Conservation (phyloP, 257 asterid species). For the Voacanga thouarsii region DNA sequence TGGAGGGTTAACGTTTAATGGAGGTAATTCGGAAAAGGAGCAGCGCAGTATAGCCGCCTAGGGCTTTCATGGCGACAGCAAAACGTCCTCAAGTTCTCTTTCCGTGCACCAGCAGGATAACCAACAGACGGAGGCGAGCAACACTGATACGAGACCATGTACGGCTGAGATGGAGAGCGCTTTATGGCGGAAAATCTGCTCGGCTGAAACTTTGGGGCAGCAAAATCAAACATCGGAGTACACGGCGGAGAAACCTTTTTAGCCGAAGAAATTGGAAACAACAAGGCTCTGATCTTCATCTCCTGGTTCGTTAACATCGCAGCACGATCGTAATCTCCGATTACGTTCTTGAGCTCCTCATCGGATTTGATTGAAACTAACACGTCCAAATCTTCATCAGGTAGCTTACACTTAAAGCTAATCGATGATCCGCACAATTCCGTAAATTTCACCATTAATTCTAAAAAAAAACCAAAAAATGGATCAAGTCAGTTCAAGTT, state of each 20-base stretch:
- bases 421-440: constrained; percentile 67
- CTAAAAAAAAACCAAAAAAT: constrained; percentile 24
- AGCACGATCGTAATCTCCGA: constrained; percentile 63
- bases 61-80: constrained; percentile 11
- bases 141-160: not conserved
- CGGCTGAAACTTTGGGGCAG: constrained; percentile 14
- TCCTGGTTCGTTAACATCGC: constrained; percentile 32
- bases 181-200: constrained; percentile 19
- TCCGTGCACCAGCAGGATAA: not conserved
- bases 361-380: constrained; percentile 64
- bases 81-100: not conserved
- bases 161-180: constrained; percentile 21
- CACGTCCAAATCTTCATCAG: constrained; percentile 73
- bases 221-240: constrained; percentile 64
- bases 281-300: constrained; percentile 64
- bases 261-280: constrained; percentile 40
- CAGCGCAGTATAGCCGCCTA: not conserved
- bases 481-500: not conserved
- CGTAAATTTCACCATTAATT: constrained; percentile 68
- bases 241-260: constrained; percentile 61
- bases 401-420: constrained; percentile 69
- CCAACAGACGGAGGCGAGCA: not conserved
- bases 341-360: constrained; percentile 56
- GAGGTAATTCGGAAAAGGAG: constrained; percentile 1
- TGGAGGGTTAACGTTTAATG: not conserved